Conservation (phyloP, 2,329 filamentous ascomycete genomes). For the Chaetomium sp. region DNA sequence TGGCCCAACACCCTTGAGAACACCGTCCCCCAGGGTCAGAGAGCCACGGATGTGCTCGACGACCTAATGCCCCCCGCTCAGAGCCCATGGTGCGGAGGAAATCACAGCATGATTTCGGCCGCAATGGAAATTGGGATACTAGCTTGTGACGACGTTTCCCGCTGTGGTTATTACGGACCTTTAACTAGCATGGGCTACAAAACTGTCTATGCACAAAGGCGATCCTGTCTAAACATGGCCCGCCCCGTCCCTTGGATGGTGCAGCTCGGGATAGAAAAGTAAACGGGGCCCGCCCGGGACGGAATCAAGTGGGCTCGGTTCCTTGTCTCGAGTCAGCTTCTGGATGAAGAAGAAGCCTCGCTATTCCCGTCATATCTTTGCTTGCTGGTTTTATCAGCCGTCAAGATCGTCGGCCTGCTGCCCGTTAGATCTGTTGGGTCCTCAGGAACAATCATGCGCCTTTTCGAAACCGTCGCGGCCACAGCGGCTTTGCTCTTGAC, state of each 20-base stretch:
- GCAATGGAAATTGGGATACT: not conserved
- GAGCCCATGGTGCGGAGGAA: not conserved
- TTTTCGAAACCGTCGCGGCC: conserved; percentile 10
- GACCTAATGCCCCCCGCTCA: too few species aligned
- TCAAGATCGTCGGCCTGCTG: not conserved
- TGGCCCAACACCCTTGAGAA: conserved; percentile 3
- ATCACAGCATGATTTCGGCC: not conserved
- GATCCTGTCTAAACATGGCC: too few species aligned
- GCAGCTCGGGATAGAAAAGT: too few species aligned
- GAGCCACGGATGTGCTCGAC: not conserved
- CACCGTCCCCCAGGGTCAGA: not conserved
- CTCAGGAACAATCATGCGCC: conserved; percentile 16
- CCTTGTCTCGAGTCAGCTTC: too few species aligned
- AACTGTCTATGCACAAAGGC: not conserved
- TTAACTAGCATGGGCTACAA: not conserved
- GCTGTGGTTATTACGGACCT: not conserved
- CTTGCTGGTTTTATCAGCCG: not conserved
- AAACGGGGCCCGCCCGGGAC: too few species aligned
- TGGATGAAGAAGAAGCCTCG: too few species aligned
- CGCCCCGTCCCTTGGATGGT: too few species aligned
- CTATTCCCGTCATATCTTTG: not conserved
- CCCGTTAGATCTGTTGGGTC: not conserved
- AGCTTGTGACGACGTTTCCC: not conserved
- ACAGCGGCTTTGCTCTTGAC: conserved; percentile 15
- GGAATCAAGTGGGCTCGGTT: too few species aligned